Base-by-base conservation (phyloP, 352 stramenopile species). In the Globisporangium orthogonon region DNA sequence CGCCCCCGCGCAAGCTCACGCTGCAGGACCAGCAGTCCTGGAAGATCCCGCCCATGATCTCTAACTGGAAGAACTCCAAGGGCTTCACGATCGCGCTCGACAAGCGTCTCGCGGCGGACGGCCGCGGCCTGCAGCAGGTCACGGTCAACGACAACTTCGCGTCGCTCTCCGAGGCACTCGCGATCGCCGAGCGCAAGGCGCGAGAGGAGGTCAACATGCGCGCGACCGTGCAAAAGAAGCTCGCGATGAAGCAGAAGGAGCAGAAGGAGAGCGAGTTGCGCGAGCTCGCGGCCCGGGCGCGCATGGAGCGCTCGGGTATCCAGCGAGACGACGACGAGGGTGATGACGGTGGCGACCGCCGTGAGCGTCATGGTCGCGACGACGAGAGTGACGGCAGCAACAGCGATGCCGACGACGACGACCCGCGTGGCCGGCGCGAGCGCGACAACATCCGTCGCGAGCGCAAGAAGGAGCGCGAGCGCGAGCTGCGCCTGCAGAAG, bases 1-100 rank as follows among this genome's bases (percentile, higher is more conserved):
- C 67, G 66, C 98, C 87, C 64, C 93, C 69, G 59, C 94, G 74
- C 66, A 96, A 97, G 66, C 65, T 98, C 23, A 97, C 91, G 15
- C 88, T 97, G 17, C 67, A 91, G 31, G 94, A 98, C 63, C 89
- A 98, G 70, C 85, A 98, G 70, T 90, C 89, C 61, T 99, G 97
- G 97, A 99, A 99, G 80, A 98, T 99, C 61, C 97, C 97, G 18
- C 96, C 97, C 13, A 98, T 96, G 67, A 98, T 99, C 61, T 99
- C 95, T 35, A 99, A 99, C 72, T 99, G 97, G 97, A 99, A 99
- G 69, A 99, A 99, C 81, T 91, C 91, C 0, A 94, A 96, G 50
- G 97, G 97, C 0, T 99, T 99, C 69, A 99, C 97, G 7, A 99
- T 99, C 71, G 96, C 97, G 29, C 74, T 99, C 41, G 97, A 99